These are phyloP conservation scores for Piloderma croceum DNA, from an alignment of 768 basidiomycete genomes.

Conservation along the genomic window DNA sequence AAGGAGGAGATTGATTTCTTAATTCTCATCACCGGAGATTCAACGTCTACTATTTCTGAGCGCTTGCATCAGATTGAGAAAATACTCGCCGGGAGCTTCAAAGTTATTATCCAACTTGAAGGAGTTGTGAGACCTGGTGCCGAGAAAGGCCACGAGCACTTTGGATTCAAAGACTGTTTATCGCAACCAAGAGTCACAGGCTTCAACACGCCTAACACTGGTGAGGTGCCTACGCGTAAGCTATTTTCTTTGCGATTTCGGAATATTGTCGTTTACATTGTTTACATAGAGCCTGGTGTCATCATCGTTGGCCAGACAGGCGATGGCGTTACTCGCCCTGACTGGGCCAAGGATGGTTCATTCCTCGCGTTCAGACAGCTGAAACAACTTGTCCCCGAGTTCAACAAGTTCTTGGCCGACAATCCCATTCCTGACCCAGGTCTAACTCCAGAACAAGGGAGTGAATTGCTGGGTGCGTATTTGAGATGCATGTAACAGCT, in stretches of 20 bases:
- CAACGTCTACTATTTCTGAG: slow-evolving; percentile 13
- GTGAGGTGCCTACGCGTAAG: slow-evolving; percentile 1
- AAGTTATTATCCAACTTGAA: slow-evolving; percentile 13
- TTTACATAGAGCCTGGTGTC: slow-evolving; percentile 15
- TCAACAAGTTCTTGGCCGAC: slow-evolving; percentile 20
- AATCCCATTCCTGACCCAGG: slow-evolving; percentile 12
- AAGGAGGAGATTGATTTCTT: too few relatives aligned
- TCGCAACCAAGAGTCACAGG: slow-evolving; percentile 21
- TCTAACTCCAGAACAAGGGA: slow-evolving; percentile 18
- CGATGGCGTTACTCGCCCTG: slow-evolving; percentile 11
- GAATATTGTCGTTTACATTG: neutral
- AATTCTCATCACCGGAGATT: slow-evolving; percentile 17
- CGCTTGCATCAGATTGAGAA: too few relatives aligned
- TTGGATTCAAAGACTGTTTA: slow-evolving; percentile 25
- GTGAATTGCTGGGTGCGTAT: slow-evolving; percentile 27
- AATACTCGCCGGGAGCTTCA: slow-evolving; percentile 14
- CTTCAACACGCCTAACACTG: too few relatives aligned
- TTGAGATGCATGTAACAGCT: slow-evolving; percentile 9
- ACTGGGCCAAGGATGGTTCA: slow-evolving; percentile 27
- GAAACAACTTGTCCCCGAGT: slow-evolving; percentile 29
- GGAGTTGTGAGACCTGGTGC: slow-evolving; percentile 14
- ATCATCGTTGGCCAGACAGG: slow-evolving; percentile 23
- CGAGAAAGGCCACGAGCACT: slow-evolving; percentile 18
- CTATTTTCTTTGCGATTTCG: slow-evolving; percentile 1
- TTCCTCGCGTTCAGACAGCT: slow-evolving; percentile 32